Percentiles rank a stretch among this genome's conserved stretches.
Evolutionary conservation across 2,329 filamentous ascomycete species (phyloP).

Genomic region (Pseudogymnoascus sp.): DNA sequence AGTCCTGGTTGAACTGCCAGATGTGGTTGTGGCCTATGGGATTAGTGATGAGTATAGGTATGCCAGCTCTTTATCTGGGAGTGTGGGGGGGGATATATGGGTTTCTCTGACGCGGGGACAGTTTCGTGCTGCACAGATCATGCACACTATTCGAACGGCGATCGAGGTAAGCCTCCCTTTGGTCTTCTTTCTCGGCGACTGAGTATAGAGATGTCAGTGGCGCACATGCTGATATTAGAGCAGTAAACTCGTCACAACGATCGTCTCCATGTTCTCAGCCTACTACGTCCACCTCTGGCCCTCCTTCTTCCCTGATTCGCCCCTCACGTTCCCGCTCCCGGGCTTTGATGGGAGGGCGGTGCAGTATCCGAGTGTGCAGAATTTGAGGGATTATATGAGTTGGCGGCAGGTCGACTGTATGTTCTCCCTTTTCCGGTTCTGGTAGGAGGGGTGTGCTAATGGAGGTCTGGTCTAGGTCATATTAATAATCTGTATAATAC

Average conservation of each 20-base stretch:
- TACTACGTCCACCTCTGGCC: conserved; percentile 82
- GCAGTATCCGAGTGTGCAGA: conserved; percentile 72
- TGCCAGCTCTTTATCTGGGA: too few relatives aligned
- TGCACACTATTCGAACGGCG: conserved; percentile 79
- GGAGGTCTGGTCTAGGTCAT: conserved; percentile 52
- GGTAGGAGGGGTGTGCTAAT: background rate
- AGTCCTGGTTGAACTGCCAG: conserved; percentile 74
- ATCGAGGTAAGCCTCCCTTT: conserved; percentile 48
- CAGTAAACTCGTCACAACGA: conserved; percentile 83
- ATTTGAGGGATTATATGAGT: conserved; percentile 88
- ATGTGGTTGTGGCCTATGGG: conserved; percentile 82
- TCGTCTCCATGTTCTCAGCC: conserved; percentile 88
- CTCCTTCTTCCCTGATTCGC: conserved; percentile 61
- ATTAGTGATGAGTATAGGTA: conserved; percentile 90
- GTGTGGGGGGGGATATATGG: too few relatives aligned
- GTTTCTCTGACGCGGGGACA: conserved; percentile 30
- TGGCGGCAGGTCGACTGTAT: conserved; percentile 95
- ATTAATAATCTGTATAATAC: conserved; percentile 99
- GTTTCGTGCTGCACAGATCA: conserved; percentile 81
- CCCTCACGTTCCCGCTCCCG: conserved; percentile 66
- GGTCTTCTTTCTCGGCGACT: background rate
- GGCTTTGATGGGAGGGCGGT: conserved; percentile 91
- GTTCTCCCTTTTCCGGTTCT: conserved; percentile 26
- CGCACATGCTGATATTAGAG: conserved; percentile 10
- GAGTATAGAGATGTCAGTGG: background rate